Evolutionary conservation across 2,329 filamentous ascomycete genomes (phyloP), one percentile per base, ranked within the genome.

Genomic region (Trichothecium roseum): DNA sequence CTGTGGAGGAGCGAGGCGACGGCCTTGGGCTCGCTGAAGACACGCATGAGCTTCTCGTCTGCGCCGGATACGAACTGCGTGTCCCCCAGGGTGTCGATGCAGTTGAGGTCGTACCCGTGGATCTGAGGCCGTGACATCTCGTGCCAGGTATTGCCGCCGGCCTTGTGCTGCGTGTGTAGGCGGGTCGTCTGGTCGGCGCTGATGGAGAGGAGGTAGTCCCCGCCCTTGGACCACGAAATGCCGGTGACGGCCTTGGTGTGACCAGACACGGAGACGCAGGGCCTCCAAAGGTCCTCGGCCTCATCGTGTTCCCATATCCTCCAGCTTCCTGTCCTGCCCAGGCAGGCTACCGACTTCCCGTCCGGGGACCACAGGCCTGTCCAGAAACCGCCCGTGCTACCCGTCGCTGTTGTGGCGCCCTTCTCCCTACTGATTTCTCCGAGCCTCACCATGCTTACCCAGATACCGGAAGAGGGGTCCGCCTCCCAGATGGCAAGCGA

Each of bases 31-130:
- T 94, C 80, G 50, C 83, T 80, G 57, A 98, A 98, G 2, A 98
- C 89, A 17, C 91, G 81, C 55, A 98, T 74, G n/a, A 98, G 74
- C 60, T 98, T 98, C 64, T 98, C 91, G 45, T 98, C 91, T 3
- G 91, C 91, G 6, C 91, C 91, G 3, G 88, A 94, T 16, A 96
- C 81, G 53, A 98, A 98, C 46, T 81, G 81, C 7, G 75, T 70
- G 7, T 72, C 59, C 7, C 76, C 78, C 5, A 95, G 66, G 1
- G 78, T 73, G 50, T 87, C 83, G 43, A 96, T 79, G 56, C 91
- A 96, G 64, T 96, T 98, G 37, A 98, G 71, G 55, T 98, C 89
- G 56, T 98, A 98, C 27, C 91, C 91, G 55, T 98, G 91, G 44
- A 98, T 98, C 55, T 98, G 91, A 4, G 91, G 91, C 34, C 91